These are phyloP conservation scores for Ulota crispa DNA, from an alignment of 225 moss, liverwort and hornwort genomes.

Conservation along the genomic window DNA sequence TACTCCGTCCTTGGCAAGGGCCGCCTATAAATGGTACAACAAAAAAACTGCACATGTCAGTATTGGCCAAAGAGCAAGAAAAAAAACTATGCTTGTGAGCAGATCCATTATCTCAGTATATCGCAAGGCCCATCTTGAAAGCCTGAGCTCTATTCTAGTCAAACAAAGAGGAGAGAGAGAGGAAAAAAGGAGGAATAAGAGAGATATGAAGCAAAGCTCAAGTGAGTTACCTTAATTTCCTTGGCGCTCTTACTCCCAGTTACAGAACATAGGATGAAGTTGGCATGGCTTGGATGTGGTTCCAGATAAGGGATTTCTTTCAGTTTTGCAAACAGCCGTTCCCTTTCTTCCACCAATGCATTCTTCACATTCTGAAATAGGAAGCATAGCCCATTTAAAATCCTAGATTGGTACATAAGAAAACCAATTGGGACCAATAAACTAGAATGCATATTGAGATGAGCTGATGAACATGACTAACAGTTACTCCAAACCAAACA, in stretches of 20 bases:
- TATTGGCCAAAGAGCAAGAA: background rate
- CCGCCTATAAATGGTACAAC: constrained; percentile 37
- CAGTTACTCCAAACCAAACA: no score
- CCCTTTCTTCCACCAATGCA: constrained; percentile 82
- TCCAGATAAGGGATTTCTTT: constrained; percentile 75
- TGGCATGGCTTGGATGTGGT: constrained; percentile 84
- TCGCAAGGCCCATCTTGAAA: background rate
- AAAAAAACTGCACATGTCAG: background rate
- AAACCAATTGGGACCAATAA: background rate
- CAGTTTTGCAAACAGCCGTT: constrained; percentile 59
- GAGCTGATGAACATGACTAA: background rate
- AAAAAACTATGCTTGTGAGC: background rate
- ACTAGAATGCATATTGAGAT: background rate
- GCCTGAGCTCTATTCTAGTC: background rate
- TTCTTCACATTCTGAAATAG: constrained; percentile 76
- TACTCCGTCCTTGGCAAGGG: constrained; percentile 77
- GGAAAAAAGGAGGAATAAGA: background rate
- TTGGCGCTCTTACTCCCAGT: constrained; percentile 67
- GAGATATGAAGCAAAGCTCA: background rate
- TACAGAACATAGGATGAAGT: constrained; percentile 84
- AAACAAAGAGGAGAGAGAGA: background rate
- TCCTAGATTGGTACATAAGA: background rate
- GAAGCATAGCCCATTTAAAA: background rate
- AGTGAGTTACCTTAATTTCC: constrained; percentile 70
- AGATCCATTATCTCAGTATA: background rate